These are phyloP conservation scores for Nigrospora oryzae DNA, from an alignment of 2,329 filamentous ascomycete species.

Conservation along the genomic window DNA sequence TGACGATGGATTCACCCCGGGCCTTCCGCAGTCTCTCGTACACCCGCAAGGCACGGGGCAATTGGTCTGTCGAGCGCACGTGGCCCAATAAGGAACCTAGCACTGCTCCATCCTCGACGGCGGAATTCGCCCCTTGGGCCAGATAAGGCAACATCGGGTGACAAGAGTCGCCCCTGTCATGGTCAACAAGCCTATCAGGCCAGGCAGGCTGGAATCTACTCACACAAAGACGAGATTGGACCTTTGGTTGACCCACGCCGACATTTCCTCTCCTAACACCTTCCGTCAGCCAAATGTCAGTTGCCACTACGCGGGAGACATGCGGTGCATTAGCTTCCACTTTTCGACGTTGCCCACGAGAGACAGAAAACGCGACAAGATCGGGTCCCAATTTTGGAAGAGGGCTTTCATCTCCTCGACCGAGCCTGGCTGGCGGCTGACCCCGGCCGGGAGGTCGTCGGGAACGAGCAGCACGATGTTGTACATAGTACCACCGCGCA, in stretches of 20 bases:
- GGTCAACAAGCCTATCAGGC: slow-evolving; percentile 6
- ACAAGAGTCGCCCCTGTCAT: slow-evolving; percentile 46
- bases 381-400: slow-evolving; percentile 58
- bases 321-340: slow-evolving; percentile 57
- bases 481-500: slow-evolving; percentile 49
- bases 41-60: slow-evolving; percentile 32
- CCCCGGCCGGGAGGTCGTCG: slow-evolving; percentile 48
- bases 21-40: slow-evolving; percentile 40
- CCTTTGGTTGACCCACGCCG: slow-evolving; percentile 43
- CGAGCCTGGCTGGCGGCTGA: slow-evolving; percentile 42
- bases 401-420: slow-evolving; percentile 51
- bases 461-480: slow-evolving; percentile 61
- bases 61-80: slow-evolving; percentile 33
- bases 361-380: slow-evolving; percentile 31
- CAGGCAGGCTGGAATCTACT: slow-evolving; percentile 19
- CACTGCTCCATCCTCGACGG: slow-evolving; percentile 60
- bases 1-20: slow-evolving; percentile 44
- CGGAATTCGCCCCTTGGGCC: slow-evolving; percentile 59
- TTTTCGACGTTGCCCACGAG: slow-evolving; percentile 54
- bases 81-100: slow-evolving; percentile 49
- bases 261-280: slow-evolving; percentile 34
- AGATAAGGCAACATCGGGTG: slow-evolving; percentile 57
- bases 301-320: slow-evolving; percentile 6
- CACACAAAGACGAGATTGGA: slow-evolving; percentile 41
- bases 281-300: slow-evolving; percentile 3